These are phyloP conservation scores for Aspergillus sp. DNA, from an alignment of 2,329 filamentous ascomycete genomes.

Conservation along the genomic window DNA sequence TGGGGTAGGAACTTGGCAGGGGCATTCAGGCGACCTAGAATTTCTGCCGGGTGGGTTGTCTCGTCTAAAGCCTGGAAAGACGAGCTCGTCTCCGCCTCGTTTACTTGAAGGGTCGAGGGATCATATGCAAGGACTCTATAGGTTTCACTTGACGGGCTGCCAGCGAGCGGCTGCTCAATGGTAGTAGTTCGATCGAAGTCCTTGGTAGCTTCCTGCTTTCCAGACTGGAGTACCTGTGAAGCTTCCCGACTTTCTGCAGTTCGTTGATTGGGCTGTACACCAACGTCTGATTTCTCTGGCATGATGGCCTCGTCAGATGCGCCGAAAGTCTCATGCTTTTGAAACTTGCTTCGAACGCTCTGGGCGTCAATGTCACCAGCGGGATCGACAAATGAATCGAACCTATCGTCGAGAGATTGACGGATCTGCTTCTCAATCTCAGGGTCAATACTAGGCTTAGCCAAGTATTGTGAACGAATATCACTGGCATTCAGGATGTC, in stretches of 20 bases:
- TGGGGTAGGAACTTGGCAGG: constrained; percentile 46
- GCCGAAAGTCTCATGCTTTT: constrained; percentile 15
- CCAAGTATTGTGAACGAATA: constrained; percentile 35
- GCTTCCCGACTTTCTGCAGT: background rate
- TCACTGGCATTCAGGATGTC: constrained; percentile 39
- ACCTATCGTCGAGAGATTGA: constrained; percentile 25
- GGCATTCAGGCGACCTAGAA: constrained; percentile 41
- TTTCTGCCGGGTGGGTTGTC: constrained; percentile 31
- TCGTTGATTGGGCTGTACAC: background rate
- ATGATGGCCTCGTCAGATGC: background rate
- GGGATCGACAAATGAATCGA: constrained; percentile 18
- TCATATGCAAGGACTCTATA: constrained; percentile 45
- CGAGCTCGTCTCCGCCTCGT: constrained; percentile 34
- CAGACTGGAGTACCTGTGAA: background rate
- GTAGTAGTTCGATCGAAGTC: background rate
- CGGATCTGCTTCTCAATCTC: constrained; percentile 21
- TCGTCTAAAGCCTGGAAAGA: constrained; percentile 31
- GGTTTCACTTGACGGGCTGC: constrained; percentile 11
- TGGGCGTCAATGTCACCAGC: constrained; percentile 20
- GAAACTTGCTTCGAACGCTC: constrained; percentile 25
- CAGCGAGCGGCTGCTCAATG: background rate
- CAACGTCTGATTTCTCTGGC: background rate
- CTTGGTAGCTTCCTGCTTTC: background rate
- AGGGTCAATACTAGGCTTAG: constrained; percentile 21
- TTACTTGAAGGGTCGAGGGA: constrained; percentile 30